These are phyloP conservation scores for Adansonia digitata DNA, from an alignment of 345 rosid genomes.

Conservation along the genomic window DNA sequence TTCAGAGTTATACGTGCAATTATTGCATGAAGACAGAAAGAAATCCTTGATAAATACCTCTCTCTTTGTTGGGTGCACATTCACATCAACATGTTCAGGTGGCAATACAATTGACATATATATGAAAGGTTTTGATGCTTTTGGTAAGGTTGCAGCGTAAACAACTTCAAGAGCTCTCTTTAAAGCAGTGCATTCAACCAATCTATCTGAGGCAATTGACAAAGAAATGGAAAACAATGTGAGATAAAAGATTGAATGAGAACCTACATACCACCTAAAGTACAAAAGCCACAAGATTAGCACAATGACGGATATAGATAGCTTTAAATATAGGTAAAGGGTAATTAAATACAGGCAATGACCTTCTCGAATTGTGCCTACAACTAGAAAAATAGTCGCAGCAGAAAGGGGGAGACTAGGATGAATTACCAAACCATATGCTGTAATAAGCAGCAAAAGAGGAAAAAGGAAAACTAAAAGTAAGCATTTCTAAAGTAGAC, in stretches of 20 bases:
- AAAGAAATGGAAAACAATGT: slow-evolving; percentile 7
- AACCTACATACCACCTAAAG: not conserved
- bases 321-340: not conserved
- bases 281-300: not conserved
- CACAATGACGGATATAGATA: not conserved
- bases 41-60: slow-evolving; percentile 48
- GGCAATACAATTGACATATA: slow-evolving; percentile 89
- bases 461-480: not conserved
- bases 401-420: not conserved
- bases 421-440: not conserved
- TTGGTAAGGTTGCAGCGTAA: slow-evolving; percentile 89
- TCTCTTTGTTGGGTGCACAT: slow-evolving; percentile 92
- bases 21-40: not conserved
- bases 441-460: not conserved
- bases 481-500: not conserved
- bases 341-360: not conserved
- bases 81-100: slow-evolving; percentile 87
- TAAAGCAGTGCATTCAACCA: slow-evolving; percentile 88
- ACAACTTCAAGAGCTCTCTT: slow-evolving; percentile 92
- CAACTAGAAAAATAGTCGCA: not conserved
- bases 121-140: slow-evolving; percentile 88
- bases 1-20: not conserved
- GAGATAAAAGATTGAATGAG: slow-evolving; percentile 1
- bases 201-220: slow-evolving; percentile 54
- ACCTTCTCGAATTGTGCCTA: not conserved